A percentile compares a stretch with the other conserved stretches of the same genome.
These are phyloP conservation scores for Cadophora sp. DNA, from an alignment of 2,329 filamentous ascomycete species.

Conservation along the genomic window DNA sequence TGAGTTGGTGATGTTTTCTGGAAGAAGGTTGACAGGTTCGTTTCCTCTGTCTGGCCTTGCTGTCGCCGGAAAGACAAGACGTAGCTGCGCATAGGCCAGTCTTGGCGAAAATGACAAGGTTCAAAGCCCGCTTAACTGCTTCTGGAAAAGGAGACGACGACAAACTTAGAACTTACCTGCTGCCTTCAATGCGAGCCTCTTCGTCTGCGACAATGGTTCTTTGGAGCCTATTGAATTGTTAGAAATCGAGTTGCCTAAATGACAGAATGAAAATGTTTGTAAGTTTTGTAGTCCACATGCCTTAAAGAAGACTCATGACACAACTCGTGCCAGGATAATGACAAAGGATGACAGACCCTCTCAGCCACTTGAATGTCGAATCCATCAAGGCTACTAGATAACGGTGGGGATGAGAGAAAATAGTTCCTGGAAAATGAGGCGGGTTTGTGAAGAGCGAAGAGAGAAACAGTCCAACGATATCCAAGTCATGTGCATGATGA, in stretches of 20 bases:
- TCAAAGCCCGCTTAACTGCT: slow-evolving; percentile 11
- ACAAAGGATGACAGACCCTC: background rate
- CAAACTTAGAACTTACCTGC: background rate
- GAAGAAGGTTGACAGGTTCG: background rate
- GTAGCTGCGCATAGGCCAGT: slow-evolving; percentile 14
- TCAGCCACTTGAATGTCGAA: too few species aligned
- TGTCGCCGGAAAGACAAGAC: slow-evolving; percentile 11
- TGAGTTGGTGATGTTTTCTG: slow-evolving; percentile 14
- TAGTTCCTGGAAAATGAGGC: too few species aligned
- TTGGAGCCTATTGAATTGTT: slow-evolving; percentile 7
- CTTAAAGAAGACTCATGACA: background rate
- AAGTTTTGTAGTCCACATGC: background rate
- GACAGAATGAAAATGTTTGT: background rate
- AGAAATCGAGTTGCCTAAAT: background rate
- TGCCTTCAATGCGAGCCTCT: slow-evolving; percentile 4
- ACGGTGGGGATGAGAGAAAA: too few species aligned
- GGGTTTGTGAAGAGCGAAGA: too few species aligned
- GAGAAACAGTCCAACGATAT: too few species aligned
- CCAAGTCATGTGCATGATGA: too few species aligned
- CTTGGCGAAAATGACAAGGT: slow-evolving; percentile 5
- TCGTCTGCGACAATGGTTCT: background rate
- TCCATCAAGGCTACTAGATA: too few species aligned
- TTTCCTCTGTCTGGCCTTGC: background rate
- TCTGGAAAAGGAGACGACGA: slow-evolving; percentile 18
- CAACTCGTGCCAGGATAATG: background rate